Percentiles rank a stretch among this genome's conserved stretches.
phyloP scores from a whole-genome alignment of 164 flowering plant species.

The Vitis rupestris region DNA sequence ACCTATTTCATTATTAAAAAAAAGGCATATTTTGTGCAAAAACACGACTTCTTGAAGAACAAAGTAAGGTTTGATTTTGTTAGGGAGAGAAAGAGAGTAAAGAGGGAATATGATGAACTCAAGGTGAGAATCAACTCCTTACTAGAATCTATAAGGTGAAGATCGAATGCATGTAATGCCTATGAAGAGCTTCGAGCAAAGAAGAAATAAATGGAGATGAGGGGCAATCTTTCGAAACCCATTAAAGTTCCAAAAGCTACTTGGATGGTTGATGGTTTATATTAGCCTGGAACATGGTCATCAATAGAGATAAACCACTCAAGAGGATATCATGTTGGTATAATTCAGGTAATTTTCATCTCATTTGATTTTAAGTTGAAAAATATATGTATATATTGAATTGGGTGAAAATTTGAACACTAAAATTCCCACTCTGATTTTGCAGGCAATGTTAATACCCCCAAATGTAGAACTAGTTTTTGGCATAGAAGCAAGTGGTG shows the following conservation, averaged over 20 bases:
- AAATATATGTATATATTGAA: neutral
- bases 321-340: conserved; percentile 84
- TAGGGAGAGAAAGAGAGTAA: conserved; percentile 74
- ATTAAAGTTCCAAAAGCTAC: conserved; percentile 75
- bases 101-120: conserved; percentile 92
- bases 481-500: conserved; percentile 39
- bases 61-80: conserved; percentile 81
- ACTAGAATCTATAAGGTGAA: conserved; percentile 75
- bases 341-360: conserved; percentile 65
- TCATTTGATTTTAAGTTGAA: neutral
- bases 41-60: conserved; percentile 74
- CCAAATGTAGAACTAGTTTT: conserved; percentile 60
- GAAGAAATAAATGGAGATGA: conserved; percentile 65
- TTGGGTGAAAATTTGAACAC: neutral
- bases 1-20: no score
- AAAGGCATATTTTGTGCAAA: conserved; percentile 70
- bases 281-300: conserved; percentile 92
- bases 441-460: conserved; percentile 81
- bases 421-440: neutral
- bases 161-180: conserved; percentile 89
- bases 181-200: conserved; percentile 64
- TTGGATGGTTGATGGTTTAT: conserved; percentile 95
- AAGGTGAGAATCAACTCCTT: conserved; percentile 85
- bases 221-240: conserved; percentile 44
- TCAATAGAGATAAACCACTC: conserved; percentile 70